These are phyloP conservation scores for Xerocomellus chrysenteron DNA, from an alignment of 768 basidiomycete genomes.

Conservation along the genomic window DNA sequence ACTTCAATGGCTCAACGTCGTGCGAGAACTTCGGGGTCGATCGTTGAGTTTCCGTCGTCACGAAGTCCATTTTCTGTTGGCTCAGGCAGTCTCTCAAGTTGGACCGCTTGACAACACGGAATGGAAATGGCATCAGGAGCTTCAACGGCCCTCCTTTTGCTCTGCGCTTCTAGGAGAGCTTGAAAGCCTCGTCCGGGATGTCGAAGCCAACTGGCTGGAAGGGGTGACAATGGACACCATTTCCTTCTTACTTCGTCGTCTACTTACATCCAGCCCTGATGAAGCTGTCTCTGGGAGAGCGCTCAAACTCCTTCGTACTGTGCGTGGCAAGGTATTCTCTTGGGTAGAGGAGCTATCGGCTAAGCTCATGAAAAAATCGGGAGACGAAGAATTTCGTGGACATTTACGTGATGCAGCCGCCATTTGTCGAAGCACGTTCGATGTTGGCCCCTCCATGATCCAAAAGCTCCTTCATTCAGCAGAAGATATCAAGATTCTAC, in stretches of 20 bases:
- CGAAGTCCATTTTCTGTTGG: slow-evolving; percentile 42
- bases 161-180: slow-evolving; percentile 37
- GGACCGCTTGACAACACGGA: slow-evolving; percentile 25
- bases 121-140: slow-evolving; percentile 42
- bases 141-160: slow-evolving; percentile 35
- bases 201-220: slow-evolving; percentile 45
- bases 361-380: slow-evolving; percentile 16
- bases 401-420: slow-evolving; percentile 38
- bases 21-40: slow-evolving; percentile 40
- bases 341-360: slow-evolving; percentile 38
- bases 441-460: slow-evolving; percentile 19
- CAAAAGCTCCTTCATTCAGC: slow-evolving; percentile 10
- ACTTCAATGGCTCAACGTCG: slow-evolving; percentile 52
- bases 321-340: slow-evolving; percentile 30
- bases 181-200: slow-evolving; percentile 32
- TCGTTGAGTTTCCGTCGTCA: slow-evolving; percentile 37
- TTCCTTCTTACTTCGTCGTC: slow-evolving; percentile 35
- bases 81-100: slow-evolving; percentile 44
- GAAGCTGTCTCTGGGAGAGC: slow-evolving; percentile 14
- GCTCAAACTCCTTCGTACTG: slow-evolving; percentile 30
- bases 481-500: slow-evolving; percentile 20
- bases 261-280: slow-evolving; percentile 30
- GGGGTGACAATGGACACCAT: slow-evolving; percentile 32
- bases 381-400: slow-evolving; percentile 15
- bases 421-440: slow-evolving; percentile 37